Percentiles rank a stretch among this genome's conserved stretches.
These are phyloP conservation scores for Salisapilia sapeloensis DNA, from an alignment of 352 stramenopile species.

Conservation along the genomic window DNA sequence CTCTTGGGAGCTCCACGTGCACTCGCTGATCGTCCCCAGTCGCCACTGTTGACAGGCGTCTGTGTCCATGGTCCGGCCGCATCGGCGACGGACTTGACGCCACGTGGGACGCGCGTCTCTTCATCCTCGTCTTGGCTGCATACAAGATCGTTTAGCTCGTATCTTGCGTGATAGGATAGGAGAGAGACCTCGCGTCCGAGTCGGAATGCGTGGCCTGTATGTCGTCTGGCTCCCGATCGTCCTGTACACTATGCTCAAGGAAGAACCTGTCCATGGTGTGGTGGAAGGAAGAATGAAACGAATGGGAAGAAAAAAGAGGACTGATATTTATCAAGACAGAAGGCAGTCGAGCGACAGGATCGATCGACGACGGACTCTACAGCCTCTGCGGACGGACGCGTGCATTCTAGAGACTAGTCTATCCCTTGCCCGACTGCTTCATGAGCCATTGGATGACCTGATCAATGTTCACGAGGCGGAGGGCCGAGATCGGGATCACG, in stretches of 20 bases:
- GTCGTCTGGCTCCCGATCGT: constrained; percentile 59
- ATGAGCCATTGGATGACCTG: constrained; percentile 96
- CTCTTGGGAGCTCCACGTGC: constrained; percentile 11
- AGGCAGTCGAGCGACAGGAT: constrained; percentile 1
- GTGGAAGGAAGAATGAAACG: constrained; percentile 1
- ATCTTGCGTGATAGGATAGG: neutral
- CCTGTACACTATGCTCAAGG: constrained; percentile 48
- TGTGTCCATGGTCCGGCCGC: constrained; percentile 52
- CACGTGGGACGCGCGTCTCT: constrained; percentile 29
- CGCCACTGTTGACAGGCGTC: constrained; percentile 15
- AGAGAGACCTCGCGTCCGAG: constrained; percentile 42
- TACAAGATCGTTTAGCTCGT: constrained; percentile 1
- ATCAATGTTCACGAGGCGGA: constrained; percentile 94
- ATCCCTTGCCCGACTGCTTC: constrained; percentile 85
- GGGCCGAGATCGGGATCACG: constrained; percentile 94
- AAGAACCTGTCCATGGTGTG: constrained; percentile 65
- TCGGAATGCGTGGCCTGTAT: constrained; percentile 34
- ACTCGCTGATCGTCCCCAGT: constrained; percentile 23
- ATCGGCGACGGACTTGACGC: constrained; percentile 50
- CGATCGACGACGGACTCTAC: neutral
- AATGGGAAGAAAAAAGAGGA: neutral
- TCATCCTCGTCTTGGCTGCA: constrained; percentile 30
- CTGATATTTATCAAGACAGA: neutral
- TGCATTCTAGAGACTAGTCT: constrained; percentile 7
- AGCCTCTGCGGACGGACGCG: constrained; percentile 1